Evolutionary conservation across 148 eudicot genomes (phyloP).

Genomic region (Spergularia bocconei): DNA sequence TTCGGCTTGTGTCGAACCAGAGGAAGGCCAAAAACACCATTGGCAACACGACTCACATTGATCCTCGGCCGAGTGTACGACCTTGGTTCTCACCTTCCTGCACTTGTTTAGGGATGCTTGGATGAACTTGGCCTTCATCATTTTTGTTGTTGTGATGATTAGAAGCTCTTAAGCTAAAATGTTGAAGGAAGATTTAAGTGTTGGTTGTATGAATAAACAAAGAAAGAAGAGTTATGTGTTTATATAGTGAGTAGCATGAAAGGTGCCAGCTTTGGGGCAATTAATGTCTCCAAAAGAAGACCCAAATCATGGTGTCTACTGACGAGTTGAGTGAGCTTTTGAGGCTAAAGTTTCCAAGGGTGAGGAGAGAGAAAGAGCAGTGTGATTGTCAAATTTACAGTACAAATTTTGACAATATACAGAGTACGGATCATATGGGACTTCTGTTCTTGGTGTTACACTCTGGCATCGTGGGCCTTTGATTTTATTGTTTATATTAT

Average conservation of each 20-base stretch:
- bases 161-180: background rate
- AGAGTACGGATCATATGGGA: slow-evolving; percentile 17
- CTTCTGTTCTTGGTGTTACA: slow-evolving; percentile 13
- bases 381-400: background rate
- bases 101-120: slow-evolving; percentile 35
- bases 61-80: slow-evolving; percentile 9
- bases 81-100: slow-evolving; percentile 22
- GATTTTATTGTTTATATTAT: background rate
- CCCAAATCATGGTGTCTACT: slow-evolving; percentile 26
- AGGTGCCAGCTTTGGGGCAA: slow-evolving; percentile 29
- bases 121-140: slow-evolving; percentile 25
- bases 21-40: slow-evolving; percentile 26
- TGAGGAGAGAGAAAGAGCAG: background rate
- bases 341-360: background rate
- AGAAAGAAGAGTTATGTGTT: background rate
- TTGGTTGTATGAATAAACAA: slow-evolving; percentile 8
- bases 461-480: slow-evolving; percentile 12
- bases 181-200: background rate
- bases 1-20: slow-evolving; percentile 1
- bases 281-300: slow-evolving; percentile 29
- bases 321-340: slow-evolving; percentile 2
- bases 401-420: background rate
- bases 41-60: slow-evolving; percentile 26
- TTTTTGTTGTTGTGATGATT: background rate
- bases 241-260: slow-evolving; percentile 23